Evolutionary conservation across 2,329 filamentous ascomycete species (phyloP).

Genomic region (Sporothrix pseudoabietina): DNA sequence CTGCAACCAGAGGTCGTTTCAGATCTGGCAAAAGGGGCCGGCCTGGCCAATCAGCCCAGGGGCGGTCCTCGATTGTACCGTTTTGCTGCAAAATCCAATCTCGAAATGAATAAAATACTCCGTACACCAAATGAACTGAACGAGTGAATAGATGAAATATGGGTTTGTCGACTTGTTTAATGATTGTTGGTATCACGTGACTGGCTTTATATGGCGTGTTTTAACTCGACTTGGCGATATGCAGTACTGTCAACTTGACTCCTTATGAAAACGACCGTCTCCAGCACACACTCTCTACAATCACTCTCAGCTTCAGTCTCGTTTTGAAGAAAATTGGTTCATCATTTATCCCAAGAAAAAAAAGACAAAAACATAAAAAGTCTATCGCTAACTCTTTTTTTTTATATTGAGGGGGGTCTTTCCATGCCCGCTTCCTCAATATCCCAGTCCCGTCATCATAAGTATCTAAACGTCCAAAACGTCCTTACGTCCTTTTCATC

Average conservation of each 20-base stretch:
- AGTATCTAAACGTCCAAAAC: not conserved
- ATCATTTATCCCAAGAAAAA: constrained; percentile 11
- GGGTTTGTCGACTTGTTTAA: not conserved
- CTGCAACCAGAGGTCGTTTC: constrained; percentile 14
- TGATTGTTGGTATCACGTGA: not conserved
- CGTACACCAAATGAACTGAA: not conserved
- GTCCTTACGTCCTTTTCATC: not conserved
- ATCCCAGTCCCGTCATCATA: constrained; percentile 2
- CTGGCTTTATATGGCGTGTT: not conserved
- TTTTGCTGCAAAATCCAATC: not conserved
- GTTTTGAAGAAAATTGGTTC: not conserved
- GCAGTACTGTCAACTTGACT: not conserved
- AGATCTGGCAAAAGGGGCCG: constrained; percentile 13
- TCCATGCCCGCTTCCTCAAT: not conserved
- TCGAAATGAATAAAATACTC: not conserved
- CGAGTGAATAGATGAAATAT: too few species aligned
- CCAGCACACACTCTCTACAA: not conserved
- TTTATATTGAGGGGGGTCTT: not conserved
- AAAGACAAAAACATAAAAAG: constrained; percentile 11
- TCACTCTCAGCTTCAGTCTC: not conserved
- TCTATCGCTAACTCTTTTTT: constrained; percentile 26
- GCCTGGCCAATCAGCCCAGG: constrained; percentile 15
- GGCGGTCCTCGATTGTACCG: not conserved
- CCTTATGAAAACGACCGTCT: not conserved
- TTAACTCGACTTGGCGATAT: not conserved